Conservation (phyloP, 805 yeast genomes). For the Candida vartiovaarae region DNA sequence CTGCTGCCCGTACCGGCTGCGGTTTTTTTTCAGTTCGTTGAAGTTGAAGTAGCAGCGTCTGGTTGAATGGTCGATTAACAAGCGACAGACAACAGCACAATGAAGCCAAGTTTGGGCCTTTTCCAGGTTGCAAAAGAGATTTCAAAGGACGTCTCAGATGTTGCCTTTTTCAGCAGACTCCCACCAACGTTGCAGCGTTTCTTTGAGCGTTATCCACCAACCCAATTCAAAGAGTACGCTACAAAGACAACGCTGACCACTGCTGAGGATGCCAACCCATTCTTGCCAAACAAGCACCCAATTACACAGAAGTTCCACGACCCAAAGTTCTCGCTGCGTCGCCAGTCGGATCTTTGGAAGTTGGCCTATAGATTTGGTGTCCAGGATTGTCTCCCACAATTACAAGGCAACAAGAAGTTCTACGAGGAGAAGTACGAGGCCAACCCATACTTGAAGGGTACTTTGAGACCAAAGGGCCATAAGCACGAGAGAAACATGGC, state of each 20-base stretch:
- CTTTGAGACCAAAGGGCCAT: constrained; percentile 68
- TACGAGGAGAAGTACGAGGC: constrained; percentile 68
- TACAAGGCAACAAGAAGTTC: constrained; percentile 47
- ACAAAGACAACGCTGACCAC: constrained; percentile 54
- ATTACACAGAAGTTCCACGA: constrained; percentile 71
- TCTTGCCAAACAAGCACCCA: constrained; percentile 78
- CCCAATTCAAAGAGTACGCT: constrained; percentile 65
- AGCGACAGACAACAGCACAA: constrained; percentile 5
- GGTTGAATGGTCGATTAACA: too few relatives aligned
- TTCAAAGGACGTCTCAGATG: constrained; percentile 30
- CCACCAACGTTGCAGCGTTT: constrained; percentile 67
- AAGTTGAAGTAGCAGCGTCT: too few relatives aligned
- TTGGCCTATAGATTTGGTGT: constrained; percentile 79
- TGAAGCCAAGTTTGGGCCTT: constrained; percentile 22
- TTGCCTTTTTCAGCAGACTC: constrained; percentile 43
- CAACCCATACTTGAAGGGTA: constrained; percentile 71
- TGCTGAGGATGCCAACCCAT: constrained; percentile 78
- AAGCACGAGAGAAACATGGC: constrained; percentile 67
- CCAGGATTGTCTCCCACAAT: constrained; percentile 63
- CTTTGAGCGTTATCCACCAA: constrained; percentile 79
- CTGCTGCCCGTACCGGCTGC: too few relatives aligned
- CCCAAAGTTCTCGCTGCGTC: constrained; percentile 72
- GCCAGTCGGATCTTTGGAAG: constrained; percentile 79
- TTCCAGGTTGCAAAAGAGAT: constrained; percentile 4
- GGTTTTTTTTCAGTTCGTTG: too few relatives aligned